phyloP scores from a whole-genome alignment of 1,139 yeast genomes.

The Nakaseomyces uthaithaninus region DNA sequence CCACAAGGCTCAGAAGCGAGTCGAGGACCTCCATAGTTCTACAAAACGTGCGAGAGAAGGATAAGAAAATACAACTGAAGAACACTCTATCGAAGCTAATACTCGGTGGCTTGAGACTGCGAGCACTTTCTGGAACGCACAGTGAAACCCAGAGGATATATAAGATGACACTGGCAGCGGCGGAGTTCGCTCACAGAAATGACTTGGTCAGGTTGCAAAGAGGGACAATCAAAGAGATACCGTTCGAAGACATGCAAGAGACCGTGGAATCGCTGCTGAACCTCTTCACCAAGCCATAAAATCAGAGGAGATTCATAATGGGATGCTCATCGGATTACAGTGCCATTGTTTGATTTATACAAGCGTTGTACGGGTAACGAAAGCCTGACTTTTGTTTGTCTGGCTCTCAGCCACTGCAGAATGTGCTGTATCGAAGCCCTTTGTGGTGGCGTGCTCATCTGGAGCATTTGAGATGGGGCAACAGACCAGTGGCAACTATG shows the following conservation, averaged over 20 bases:
- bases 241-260: constrained; percentile 25
- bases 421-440: no score
- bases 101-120: constrained; percentile 27
- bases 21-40: constrained; percentile 7
- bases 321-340: no score
- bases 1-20: constrained; percentile 16
- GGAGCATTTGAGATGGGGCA: no score
- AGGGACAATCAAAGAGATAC: constrained; percentile 13
- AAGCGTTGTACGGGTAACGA: no score
- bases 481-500: no score
- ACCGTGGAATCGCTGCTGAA: constrained; percentile 24
- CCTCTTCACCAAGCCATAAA: constrained; percentile 21
- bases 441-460: no score
- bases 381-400: no score
- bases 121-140: constrained; percentile 27
- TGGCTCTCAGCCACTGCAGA: no score
- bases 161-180: constrained; percentile 28
- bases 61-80: constrained; percentile 21
- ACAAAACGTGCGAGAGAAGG: constrained; percentile 13
- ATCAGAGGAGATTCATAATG: background rate
- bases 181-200: constrained; percentile 28
- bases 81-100: constrained; percentile 28
- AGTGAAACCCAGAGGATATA: constrained; percentile 25
- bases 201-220: constrained; percentile 15
- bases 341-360: no score